Evolutionary conservation across 805 yeast genomes (phyloP), one percentile per base, ranked within the genome.

Genomic region (Starmerella stellata): DNA sequence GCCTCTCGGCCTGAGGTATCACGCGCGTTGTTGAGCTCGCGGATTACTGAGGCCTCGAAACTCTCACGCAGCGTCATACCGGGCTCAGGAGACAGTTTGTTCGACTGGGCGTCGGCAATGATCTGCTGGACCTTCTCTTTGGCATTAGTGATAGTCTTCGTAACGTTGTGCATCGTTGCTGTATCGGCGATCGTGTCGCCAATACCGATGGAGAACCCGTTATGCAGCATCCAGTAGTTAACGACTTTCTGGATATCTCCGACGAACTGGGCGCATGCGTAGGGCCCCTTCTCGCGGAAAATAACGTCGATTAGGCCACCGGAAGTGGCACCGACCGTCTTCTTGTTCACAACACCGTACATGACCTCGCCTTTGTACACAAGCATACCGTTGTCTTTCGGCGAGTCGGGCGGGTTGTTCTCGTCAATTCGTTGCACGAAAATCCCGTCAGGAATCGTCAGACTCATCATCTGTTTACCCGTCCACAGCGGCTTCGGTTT

Each of bases 51-150:
- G 61, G 85, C 95, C 65, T 90, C 99, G 53, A 90, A 90, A 16
- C 96, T 83, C 61, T 90, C 98, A 64, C 99, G 78, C 50, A 90
- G 68, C 2, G 99, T 90, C 99, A 90, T 90, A 78, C 99, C 99
- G 23, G 95, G 96, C 57, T 90, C 95, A 23, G 95, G 94, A 31
- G 82, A 81, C 49, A 90, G 66, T 44, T 68, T 66, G 55, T 90
- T 87, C 34, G 71, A 75, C 58, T 90, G 96, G 2, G 96, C 98
- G 55, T 82, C 93, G 50, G 71, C 62, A 44, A 90, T 87, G 39
- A 87, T 87, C 52, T 79, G 90, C 56, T 87, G 95, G 30, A 90
- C 99, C 64, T 87, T 82, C 34, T 70, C 72, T 60, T 92, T 92
- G 14, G 98, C 98, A 44, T 75, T 81, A 37, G 81, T 75, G 59